These are phyloP conservation scores for Dendrobium chrysotoxum DNA, from an alignment of 106 monocot genomes.

Conservation along the genomic window DNA sequence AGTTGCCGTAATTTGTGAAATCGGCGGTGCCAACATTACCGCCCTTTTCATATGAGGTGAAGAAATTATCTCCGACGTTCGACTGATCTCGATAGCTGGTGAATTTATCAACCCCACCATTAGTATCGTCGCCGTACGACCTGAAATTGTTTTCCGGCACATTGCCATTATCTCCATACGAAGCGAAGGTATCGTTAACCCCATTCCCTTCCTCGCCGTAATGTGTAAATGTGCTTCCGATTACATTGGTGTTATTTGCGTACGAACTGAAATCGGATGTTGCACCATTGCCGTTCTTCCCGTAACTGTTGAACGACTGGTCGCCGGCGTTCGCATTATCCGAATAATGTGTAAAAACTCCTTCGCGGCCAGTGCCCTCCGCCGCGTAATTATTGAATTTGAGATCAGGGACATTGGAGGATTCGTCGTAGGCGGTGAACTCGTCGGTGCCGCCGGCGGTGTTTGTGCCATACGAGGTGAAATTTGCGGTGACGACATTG, in stretches of 20 bases:
- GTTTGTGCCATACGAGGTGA: constrained; percentile 66
- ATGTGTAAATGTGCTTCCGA: constrained; percentile 44
- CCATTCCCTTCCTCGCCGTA: constrained; percentile 55
- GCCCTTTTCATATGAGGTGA: constrained; percentile 68
- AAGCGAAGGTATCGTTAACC: constrained; percentile 26
- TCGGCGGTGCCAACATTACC: constrained; percentile 25
- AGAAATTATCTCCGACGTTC: constrained; percentile 84
- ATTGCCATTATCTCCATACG: constrained; percentile 66
- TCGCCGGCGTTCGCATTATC: constrained; percentile 52
- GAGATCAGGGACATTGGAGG: constrained; percentile 57
- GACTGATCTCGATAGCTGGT: constrained; percentile 52
- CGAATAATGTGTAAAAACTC: constrained; percentile 51
- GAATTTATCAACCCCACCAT: constrained; percentile 37
- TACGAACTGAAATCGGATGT: constrained; percentile 38
- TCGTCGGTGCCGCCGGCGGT: constrained; percentile 44
- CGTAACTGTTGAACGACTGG: constrained; percentile 69
- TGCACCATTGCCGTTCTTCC: constrained; percentile 34
- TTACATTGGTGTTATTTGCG: constrained; percentile 54
- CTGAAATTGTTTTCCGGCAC: constrained; percentile 67
- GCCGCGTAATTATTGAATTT: constrained; percentile 71
- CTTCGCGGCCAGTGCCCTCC: constrained; percentile 20
- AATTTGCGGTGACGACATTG: constrained; percentile 77
- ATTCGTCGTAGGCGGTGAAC: constrained; percentile 50
- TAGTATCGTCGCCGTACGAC: constrained; percentile 53
- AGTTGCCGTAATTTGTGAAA: constrained; percentile 80